A percentile compares a stretch with the other conserved stretches of the same genome.
phyloP scores from a whole-genome alignment of 495 filamentous ascomycete species.

The Chaetomium cochliodes region DNA sequence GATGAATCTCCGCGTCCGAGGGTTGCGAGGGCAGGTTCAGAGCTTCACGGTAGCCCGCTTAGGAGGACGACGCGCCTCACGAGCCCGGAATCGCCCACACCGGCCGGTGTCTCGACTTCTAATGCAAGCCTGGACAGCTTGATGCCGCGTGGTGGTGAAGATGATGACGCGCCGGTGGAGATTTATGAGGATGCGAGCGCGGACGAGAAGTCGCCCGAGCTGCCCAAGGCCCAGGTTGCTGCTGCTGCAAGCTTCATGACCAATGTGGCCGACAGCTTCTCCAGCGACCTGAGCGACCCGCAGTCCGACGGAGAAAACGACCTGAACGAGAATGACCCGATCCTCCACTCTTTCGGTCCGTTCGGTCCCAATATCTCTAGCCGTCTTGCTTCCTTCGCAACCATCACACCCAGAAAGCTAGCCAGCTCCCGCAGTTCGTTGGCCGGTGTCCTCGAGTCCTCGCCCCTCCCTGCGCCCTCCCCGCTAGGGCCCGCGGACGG shows the following conservation, averaged over 20 bases:
- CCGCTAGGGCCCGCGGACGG: conserved; percentile 16
- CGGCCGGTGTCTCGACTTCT: conserved; percentile 44
- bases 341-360: conserved; percentile 85
- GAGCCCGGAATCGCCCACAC: conserved; percentile 76
- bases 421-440: conserved; percentile 13
- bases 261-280: conserved; percentile 46
- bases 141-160: conserved; percentile 31
- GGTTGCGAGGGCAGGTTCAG: conserved; percentile 32
- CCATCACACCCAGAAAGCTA: conserved; percentile 50
- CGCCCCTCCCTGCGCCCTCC: conserved; percentile 13
- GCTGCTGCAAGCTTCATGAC: conserved; percentile 37
- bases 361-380: conserved; percentile 78
- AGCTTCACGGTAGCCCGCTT: conserved; percentile 64
- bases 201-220: conserved; percentile 43
- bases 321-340: conserved; percentile 85
- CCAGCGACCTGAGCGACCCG: conserved; percentile 62
- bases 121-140: conserved; percentile 33
- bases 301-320: conserved; percentile 66
- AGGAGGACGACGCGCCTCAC: conserved; percentile 58
- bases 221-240: conserved; percentile 20
- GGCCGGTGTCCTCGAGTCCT: conserved; percentile 6
- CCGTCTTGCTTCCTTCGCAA: conserved; percentile 71
- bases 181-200: conserved; percentile 59
- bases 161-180: conserved; percentile 42
- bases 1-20: conserved; percentile 55